Base-by-base conservation (phyloP, 345 rosid species). In the Theobroma cacao region DNA sequence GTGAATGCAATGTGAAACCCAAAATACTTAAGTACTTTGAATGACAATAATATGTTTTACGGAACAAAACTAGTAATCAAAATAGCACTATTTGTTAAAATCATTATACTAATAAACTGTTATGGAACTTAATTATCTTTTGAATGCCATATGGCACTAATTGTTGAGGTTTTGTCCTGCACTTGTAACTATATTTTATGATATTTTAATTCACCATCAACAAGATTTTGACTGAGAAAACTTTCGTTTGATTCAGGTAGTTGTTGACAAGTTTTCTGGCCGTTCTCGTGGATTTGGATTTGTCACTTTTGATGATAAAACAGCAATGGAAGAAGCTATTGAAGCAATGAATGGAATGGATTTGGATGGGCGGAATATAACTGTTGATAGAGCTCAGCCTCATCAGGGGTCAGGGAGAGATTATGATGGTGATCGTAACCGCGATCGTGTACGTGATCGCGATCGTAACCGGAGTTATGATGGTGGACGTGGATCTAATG, bases 201-300 rank as follows among this genome's bases (percentile, higher is more conserved):
- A 38, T 38, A 28, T 43, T 68, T 68, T 70, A 31, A 24, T 20
- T 17, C 4, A 7, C 48, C 40, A 70, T 48, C 41, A 58, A 73
- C 48, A 34, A 30, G 41, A 63, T 22, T 50, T 18, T 74, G 50
- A 58, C 60, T 36, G 45, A 20, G 22, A 75, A 18, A 28, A 33
- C 22, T 67, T 38, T 59, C 24, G 41, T 33, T 63, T 59, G 58
- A 71, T 86, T 38, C 78, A 94, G 98, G 97, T 95, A 69, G 98
- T 92, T 71, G 87, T 93, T 70, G 98, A 95, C 88, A 95, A 89
- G 88, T 83, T 85, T 62, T 87, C 97, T 73, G 98, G 97, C 30
- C 97, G 98, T 65, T 95, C 98, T 70, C 98, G 98, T 84, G 98
- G 98, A 77, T 95, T 93, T 82, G 98, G 98, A 28, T 95, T 95